Conservation (phyloP, 1,139 yeast genomes). For the Zygosaccharomyces pseudobailii region DNA sequence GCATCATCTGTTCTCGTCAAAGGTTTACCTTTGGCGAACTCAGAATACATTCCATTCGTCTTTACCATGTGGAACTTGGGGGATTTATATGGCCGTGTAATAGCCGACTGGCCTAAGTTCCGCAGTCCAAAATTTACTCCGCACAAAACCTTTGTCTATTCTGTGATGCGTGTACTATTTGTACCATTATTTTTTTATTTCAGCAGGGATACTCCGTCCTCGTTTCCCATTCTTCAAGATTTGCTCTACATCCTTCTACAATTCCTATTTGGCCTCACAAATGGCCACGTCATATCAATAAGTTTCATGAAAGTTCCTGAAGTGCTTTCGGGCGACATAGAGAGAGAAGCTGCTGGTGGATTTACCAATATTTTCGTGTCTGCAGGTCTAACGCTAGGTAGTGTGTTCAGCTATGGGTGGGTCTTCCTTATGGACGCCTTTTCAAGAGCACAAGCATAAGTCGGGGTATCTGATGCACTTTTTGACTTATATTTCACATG, state of each 20-base stretch:
- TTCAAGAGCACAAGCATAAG: neutral
- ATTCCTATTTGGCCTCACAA: conserved; percentile 74
- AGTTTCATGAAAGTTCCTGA: conserved; percentile 77
- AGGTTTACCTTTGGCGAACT: conserved; percentile 30
- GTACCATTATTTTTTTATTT: conserved; percentile 67
- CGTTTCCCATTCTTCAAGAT: conserved; percentile 53
- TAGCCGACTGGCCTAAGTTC: conserved; percentile 47
- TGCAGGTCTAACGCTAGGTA: conserved; percentile 71
- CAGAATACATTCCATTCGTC: conserved; percentile 66
- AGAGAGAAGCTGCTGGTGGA: conserved; percentile 92
- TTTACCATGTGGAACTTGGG: conserved; percentile 87
- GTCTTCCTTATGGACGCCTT: conserved; percentile 35
- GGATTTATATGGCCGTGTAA: conserved; percentile 70
- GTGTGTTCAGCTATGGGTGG: conserved; percentile 64
- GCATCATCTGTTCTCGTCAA: conserved; percentile 62
- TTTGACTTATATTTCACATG: no score
- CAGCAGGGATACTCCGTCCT: conserved; percentile 36
- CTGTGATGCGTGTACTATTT: conserved; percentile 51
- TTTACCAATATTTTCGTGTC: conserved; percentile 76
- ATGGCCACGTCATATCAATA: conserved; percentile 80
- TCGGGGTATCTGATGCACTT: no score
- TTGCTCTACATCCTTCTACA: conserved; percentile 63
- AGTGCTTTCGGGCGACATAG: conserved; percentile 52
- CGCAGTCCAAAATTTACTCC: conserved; percentile 24
- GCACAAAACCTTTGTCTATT: conserved; percentile 42